Conservation (phyloP, 257 asterid species). For the Cordia subcordata region DNA sequence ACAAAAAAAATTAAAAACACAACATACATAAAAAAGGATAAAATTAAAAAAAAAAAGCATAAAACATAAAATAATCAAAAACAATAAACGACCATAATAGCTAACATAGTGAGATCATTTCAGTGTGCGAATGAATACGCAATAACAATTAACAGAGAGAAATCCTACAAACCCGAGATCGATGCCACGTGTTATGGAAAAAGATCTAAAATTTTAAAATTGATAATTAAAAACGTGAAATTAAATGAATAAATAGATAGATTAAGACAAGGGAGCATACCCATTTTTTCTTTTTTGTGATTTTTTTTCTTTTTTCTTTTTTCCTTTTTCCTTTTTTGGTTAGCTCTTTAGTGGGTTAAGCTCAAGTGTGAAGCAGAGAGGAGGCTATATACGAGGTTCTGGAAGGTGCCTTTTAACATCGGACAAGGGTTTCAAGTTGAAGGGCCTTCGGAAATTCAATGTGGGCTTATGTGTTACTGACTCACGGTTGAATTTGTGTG, state of each 20-base stretch:
- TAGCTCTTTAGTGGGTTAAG: not conserved
- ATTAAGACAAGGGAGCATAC: constrained; percentile 3
- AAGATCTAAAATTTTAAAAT: not conserved
- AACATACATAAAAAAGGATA: not conserved
- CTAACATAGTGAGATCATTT: too few species aligned
- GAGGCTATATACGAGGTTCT: not conserved
- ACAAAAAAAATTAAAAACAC: not conserved
- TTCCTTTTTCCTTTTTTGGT: too few species aligned
- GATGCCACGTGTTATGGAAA: not conserved
- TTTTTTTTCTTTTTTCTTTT: too few species aligned
- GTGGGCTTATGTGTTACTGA: too few species aligned
- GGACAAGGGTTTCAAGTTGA: not conserved
- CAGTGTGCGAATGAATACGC: too few species aligned
- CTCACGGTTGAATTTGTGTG: too few species aligned
- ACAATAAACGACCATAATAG: too few species aligned
- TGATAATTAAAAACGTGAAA: too few species aligned
- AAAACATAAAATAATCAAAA: too few species aligned
- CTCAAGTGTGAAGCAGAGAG: constrained; percentile 3
- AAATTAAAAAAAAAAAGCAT: too few species aligned
- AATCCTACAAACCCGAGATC: constrained; percentile 2
- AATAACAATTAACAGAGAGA: not conserved
- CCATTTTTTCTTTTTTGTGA: constrained; percentile 7
- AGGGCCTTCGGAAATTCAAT: too few species aligned
- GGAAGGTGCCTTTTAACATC: not conserved
- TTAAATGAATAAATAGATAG: too few species aligned